Conservation (phyloP, 2,329 filamentous ascomycete species). For the Alternaria ethzedia region DNA sequence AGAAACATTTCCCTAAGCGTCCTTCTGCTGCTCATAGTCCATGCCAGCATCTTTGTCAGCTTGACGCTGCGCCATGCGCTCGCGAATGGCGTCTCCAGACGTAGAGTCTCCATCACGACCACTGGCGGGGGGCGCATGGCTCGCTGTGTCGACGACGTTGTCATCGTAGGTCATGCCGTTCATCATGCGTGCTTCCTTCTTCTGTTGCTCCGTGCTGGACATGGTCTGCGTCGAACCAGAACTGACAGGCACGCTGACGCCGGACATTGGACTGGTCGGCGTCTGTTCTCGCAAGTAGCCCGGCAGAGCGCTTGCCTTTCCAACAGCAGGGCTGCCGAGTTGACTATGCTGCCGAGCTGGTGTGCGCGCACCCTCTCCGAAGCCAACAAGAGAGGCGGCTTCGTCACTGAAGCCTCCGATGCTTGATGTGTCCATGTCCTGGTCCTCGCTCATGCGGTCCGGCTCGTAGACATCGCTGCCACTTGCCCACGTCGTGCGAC, state of each 20-base stretch:
- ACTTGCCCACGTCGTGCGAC: conserved; percentile 71
- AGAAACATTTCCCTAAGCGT: conserved; percentile 18
- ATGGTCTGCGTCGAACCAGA: conserved; percentile 39
- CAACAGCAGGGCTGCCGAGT: conserved; percentile 79
- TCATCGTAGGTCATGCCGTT: conserved; percentile 56
- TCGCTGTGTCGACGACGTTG: conserved; percentile 50
- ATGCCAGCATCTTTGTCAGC: conserved; percentile 30
- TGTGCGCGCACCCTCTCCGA: conserved; percentile 82
- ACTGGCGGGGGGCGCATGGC: conserved; percentile 39
- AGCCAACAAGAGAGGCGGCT: conserved; percentile 83
- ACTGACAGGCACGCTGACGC: conserved; percentile 30
- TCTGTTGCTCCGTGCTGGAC: conserved; percentile 43
- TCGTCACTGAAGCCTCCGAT: conserved; percentile 86
- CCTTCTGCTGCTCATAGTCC: conserved; percentile 29
- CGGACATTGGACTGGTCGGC: conserved; percentile 40
- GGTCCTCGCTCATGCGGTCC: conserved; percentile 74
- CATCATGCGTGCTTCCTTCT: conserved; percentile 51
- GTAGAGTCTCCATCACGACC: conserved; percentile 56
- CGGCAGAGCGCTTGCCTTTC: conserved; percentile 46
- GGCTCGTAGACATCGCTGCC: conserved; percentile 67
- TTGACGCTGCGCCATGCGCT: conserved; percentile 50
- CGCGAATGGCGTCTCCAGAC: conserved; percentile 69
- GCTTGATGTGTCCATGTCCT: conserved; percentile 65
- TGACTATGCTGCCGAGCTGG: conserved; percentile 64
- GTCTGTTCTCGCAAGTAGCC: conserved; percentile 43